Evolutionary conservation across 306 rosid genomes (phyloP), one percentile per base, ranked within the genome.

Genomic region (Carpinus viminea): DNA sequence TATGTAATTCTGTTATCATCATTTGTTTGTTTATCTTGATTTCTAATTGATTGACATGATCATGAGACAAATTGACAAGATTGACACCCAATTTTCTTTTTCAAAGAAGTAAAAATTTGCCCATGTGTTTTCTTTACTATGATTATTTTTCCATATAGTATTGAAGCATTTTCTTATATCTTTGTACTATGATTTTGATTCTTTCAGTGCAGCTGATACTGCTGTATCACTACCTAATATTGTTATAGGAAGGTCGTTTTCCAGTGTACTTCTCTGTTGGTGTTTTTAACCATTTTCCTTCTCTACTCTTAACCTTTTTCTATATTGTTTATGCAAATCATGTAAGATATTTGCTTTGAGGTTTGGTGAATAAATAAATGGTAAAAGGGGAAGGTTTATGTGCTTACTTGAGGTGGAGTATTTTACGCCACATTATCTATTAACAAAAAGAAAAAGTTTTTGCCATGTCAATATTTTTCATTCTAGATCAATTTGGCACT

Each of bases 211-310:
- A 38, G 45, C 60, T 73, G 50, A 34, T 54, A 73, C 74, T 47
- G 36, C 80, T 75, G 81, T 43, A 79, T 38, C 24, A 56, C 20
- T 48, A 65, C 68, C 53, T 76, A 68, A 65, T 18, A 10, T 66
- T 66, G 48, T 66, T 66, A 16, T 17, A 36, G 48, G 41, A 66
- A 36, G 18, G 71, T 41, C 38, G 70, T 66, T 38, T 36, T 28
- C 15, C 52, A 48, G 2, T 6, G 45, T 41, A 41, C 45, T 41
- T 41, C 45, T 41, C 45, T 41, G 45, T 41, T 41, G 45, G 45
- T 41, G 45, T 41, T 41, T 41, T 41, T 41, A 41, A 41, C 45
- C 45, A 41, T 41, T 41, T 41, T 41, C 45, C 45, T 41, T 41
- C 45, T 7, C 45, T 41, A 5, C 45, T 6, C 8, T 41, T 41